Evolutionary conservation across 176 grass and related monocot species (phyloP).

Genomic region (Aegilops sharonensis): DNA sequence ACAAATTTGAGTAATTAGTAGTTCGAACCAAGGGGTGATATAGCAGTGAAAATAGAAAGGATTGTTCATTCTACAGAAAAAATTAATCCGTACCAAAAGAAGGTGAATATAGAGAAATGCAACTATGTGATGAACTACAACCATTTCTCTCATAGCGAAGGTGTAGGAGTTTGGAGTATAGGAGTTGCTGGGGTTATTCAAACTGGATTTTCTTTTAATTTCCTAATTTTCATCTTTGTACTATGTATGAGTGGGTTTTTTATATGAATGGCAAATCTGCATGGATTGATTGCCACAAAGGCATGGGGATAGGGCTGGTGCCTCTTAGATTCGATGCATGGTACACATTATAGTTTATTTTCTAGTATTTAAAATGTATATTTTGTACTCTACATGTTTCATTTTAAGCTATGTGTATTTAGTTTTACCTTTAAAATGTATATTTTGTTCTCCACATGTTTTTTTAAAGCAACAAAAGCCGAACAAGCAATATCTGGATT

Average conservation of each 20-base stretch:
- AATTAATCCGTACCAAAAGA: too few species aligned
- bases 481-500: background rate
- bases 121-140: background rate
- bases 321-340: background rate
- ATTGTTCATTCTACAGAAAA: background rate
- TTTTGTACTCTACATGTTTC: background rate
- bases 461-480: background rate
- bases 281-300: too few species aligned
- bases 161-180: background rate
- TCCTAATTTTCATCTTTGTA: background rate
- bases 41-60: background rate
- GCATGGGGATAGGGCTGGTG: too few species aligned
- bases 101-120: background rate
- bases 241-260: background rate
- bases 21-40: background rate
- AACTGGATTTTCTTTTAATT: too few species aligned
- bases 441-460: background rate
- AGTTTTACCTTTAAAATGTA: background rate
- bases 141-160: background rate
- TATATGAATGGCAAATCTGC: background rate
- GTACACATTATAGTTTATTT: constrained; percentile 1
- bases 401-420: background rate
- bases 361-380: background rate
- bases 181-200: background rate
- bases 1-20: background rate